These are phyloP conservation scores for Microsporum ferrugineum DNA, from an alignment of 2,329 filamentous ascomycete species.

Conservation along the genomic window DNA sequence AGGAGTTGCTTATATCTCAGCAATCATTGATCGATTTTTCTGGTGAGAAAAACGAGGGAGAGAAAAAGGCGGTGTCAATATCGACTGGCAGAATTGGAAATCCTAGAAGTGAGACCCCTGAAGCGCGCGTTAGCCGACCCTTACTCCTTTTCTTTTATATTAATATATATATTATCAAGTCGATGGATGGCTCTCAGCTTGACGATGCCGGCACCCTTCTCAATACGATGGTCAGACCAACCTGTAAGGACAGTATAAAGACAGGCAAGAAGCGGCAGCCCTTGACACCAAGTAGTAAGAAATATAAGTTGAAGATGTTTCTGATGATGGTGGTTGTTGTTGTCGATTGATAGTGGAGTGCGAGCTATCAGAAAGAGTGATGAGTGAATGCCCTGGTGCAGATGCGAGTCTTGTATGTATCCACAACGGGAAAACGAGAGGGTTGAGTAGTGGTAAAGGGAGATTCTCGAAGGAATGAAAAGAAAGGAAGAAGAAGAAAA, in stretches of 20 bases:
- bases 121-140: neutral
- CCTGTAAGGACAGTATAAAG: neutral
- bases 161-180: neutral
- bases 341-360: neutral
- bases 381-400: neutral
- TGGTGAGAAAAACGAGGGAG: neutral
- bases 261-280: neutral
- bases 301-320: neutral
- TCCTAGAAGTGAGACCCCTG: neutral
- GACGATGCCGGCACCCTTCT: neutral
- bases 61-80: constrained; percentile 4
- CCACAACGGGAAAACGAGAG: constrained; percentile 3
- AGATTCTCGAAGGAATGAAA: constrained; percentile 1
- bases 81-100: neutral
- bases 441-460: neutral
- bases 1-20: constrained; percentile 7
- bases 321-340: neutral
- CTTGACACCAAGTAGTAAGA: neutral
- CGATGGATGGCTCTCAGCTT: neutral
- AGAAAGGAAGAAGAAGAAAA: constrained; percentile 9
- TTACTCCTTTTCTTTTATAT: neutral
- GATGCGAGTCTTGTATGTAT: neutral
- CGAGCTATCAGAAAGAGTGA: neutral
- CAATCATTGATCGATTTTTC: constrained; percentile 12
- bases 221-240: neutral